These are phyloP conservation scores for Tricholoma matsutake DNA, from an alignment of 768 basidiomycete genomes.

Conservation along the genomic window DNA sequence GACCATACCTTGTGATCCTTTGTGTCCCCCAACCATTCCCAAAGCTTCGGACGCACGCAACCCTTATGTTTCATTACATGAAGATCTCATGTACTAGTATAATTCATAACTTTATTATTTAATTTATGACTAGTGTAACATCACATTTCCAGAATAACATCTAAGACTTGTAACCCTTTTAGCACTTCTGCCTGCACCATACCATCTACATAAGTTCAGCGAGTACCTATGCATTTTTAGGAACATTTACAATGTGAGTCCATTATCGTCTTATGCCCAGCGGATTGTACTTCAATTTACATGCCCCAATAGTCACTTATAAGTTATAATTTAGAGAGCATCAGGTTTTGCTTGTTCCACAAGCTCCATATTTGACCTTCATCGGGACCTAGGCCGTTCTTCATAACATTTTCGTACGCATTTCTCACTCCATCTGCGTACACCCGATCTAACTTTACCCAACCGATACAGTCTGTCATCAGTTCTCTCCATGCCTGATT, in stretches of 20 bases:
- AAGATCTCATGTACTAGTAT: too few relatives aligned
- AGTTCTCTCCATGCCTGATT: slow-evolving; percentile 55
- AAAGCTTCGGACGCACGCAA: not conserved
- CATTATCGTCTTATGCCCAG: not conserved
- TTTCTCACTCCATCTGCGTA: slow-evolving; percentile 41
- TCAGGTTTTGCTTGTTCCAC: slow-evolving; percentile 41
- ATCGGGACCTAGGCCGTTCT: slow-evolving; percentile 48
- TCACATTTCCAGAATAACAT: not conserved
- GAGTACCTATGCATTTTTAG: too few relatives aligned
- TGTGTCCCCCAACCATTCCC: not conserved
- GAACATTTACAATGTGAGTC: not conserved
- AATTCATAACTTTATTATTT: not conserved
- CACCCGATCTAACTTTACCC: slow-evolving; percentile 52
- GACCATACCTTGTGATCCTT: not conserved
- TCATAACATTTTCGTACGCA: slow-evolving; percentile 46
- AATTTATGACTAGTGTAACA: not conserved
- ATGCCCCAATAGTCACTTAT: not conserved
- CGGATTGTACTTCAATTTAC: not conserved
- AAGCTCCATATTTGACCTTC: slow-evolving; percentile 63
- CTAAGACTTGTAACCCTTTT: too few relatives aligned
- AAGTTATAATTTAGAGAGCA: not conserved
- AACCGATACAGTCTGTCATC: slow-evolving; percentile 51
- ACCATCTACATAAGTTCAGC: too few relatives aligned
- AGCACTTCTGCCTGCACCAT: too few relatives aligned
- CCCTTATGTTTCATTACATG: not conserved